These are phyloP conservation scores for Aspergillus bertholletiae DNA, from an alignment of 495 filamentous ascomycete species.

Conservation along the genomic window DNA sequence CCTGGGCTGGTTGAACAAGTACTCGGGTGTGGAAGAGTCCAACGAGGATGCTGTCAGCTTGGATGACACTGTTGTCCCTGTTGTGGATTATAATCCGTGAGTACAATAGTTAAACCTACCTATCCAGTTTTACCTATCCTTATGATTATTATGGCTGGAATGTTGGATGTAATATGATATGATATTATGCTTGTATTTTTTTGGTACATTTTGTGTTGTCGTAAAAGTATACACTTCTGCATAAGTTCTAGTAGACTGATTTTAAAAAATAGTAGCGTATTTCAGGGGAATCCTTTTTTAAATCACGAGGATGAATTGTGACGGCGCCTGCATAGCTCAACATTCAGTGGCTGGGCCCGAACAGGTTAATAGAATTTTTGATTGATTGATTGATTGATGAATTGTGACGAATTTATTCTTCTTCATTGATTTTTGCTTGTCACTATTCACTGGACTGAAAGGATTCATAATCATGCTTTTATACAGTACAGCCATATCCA, in stretches of 20 bases:
- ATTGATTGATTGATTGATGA: too few species aligned
- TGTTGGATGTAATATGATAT: neutral
- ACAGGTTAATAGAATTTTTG: too few species aligned
- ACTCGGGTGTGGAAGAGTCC: conserved; percentile 25
- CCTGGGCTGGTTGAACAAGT: conserved; percentile 47
- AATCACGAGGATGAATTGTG: too few species aligned
- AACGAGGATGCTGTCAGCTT: conserved; percentile 29
- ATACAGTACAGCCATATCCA: conserved; percentile 2
- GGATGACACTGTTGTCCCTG: conserved; percentile 30
- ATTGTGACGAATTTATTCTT: neutral
- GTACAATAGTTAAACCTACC: conserved; percentile 1
- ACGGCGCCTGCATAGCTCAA: too few species aligned
- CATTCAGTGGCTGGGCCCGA: too few species aligned
- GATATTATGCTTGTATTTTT: neutral
- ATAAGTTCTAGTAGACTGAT: neutral
- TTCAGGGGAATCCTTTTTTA: too few species aligned
- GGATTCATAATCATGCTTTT: conserved; percentile 3
- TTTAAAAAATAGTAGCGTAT: too few species aligned
- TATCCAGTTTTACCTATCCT: neutral
- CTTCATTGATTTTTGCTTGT: neutral
- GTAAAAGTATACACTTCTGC: neutral
- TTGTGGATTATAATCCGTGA: conserved; percentile 31
- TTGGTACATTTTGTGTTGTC: too few species aligned
- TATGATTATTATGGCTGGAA: neutral
- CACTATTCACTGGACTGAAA: neutral